Percentiles rank a stretch among this genome's conserved stretches.
Evolutionary conservation across 495 filamentous ascomycete species (phyloP).

Genomic region (Clavariopsis aquatica): DNA sequence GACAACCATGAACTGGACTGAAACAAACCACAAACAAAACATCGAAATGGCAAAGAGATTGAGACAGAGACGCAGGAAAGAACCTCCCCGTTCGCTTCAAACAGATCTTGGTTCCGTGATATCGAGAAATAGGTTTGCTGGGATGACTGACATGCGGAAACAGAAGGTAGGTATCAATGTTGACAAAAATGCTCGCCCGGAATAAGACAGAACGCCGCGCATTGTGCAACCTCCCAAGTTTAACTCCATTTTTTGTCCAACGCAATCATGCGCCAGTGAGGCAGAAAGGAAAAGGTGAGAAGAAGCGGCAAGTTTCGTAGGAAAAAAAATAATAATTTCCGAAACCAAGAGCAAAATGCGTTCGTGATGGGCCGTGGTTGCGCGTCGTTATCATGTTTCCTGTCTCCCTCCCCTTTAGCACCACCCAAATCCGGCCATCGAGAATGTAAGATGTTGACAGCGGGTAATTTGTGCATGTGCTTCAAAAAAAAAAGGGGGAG

Average conservation of each 20-base stretch:
- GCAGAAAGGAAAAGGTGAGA: constrained; percentile 4
- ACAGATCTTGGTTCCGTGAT: constrained; percentile 3
- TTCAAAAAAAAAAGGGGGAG: too few species aligned
- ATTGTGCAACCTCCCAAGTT: constrained; percentile 26
- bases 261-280: constrained; percentile 24
- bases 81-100: not conserved
- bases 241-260: constrained; percentile 35
- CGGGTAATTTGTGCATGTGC: constrained; percentile 1
- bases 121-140: not conserved
- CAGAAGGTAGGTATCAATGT: constrained; percentile 33
- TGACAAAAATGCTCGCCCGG: constrained; percentile 25
- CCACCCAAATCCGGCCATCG: not conserved
- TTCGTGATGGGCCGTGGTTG: constrained; percentile 4
- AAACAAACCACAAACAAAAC: not conserved
- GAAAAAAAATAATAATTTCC: not conserved
- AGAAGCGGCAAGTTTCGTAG: too few species aligned
- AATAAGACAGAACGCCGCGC: constrained; percentile 30
- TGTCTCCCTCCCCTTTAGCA: constrained; percentile 3
- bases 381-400: not conserved
- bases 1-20: not conserved
- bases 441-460: not conserved
- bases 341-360: too few species aligned
- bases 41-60: not conserved
- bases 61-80: not conserved
- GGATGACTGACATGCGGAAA: constrained; percentile 15